Evolutionary conservation across 2,329 filamentous ascomycete genomes (phyloP).

Genomic region (Trichoderma asperellum): DNA sequence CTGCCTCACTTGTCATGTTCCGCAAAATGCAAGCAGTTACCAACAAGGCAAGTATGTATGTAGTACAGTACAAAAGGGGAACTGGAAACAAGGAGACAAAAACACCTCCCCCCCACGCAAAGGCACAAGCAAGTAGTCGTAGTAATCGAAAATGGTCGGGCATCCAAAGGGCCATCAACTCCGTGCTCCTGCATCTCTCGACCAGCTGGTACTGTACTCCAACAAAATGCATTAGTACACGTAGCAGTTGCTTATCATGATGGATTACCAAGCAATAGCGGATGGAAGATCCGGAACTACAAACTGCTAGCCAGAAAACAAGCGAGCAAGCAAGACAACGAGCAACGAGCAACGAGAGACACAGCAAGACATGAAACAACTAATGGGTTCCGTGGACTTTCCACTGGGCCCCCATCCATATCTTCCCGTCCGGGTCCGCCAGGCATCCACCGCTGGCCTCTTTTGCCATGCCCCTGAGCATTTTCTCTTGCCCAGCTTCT

Average conservation of each 20-base stretch:
- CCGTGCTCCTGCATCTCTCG: background rate
- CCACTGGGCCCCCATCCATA: background rate
- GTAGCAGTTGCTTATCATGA: background rate
- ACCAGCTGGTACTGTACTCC: background rate
- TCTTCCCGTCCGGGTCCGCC: background rate
- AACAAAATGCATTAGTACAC: no score
- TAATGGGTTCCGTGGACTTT: conserved; percentile 13
- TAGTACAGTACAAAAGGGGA: background rate
- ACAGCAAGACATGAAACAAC: background rate
- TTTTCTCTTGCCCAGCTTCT: background rate
- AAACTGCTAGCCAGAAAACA: background rate
- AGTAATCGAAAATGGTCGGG: background rate
- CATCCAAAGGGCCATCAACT: background rate
- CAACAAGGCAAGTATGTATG: background rate
- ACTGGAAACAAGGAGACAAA: background rate
- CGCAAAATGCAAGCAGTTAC: background rate
- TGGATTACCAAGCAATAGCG: background rate
- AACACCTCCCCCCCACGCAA: no score
- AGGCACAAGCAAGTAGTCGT: background rate
- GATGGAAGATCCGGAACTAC: background rate
- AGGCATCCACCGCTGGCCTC: background rate
- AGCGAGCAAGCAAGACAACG: background rate
- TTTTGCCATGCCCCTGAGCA: background rate
- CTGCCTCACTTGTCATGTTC: background rate
- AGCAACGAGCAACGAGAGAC: background rate